These are phyloP conservation scores for Achlya hypogyna DNA, from an alignment of 352 stramenopile genomes.

Conservation along the genomic window DNA sequence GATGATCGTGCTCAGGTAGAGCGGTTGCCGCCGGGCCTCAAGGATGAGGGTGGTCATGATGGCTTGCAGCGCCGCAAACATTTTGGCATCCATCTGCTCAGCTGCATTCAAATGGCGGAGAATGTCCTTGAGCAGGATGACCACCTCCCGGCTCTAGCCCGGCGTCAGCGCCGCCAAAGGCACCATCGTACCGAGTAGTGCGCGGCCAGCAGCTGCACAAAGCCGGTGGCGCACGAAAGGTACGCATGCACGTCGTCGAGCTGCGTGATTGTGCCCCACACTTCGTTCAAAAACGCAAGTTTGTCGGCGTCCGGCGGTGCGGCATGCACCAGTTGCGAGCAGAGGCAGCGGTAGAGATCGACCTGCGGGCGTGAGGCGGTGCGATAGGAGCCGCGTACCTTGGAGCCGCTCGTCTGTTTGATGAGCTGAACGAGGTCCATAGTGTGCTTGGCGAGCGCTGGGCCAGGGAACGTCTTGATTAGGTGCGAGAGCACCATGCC, in stretches of 20 bases:
- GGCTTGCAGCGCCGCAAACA: conserved; percentile 58
- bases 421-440: conserved; percentile 61
- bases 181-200: conserved; percentile 52
- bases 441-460: conserved; percentile 48
- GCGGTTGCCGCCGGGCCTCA: conserved; percentile 49
- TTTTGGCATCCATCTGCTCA: conserved; percentile 43
- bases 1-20: conserved; percentile 71
- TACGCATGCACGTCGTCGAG: conserved; percentile 67
- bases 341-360: conserved; percentile 23
- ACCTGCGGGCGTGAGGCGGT: too few relatives aligned
- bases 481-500: conserved; percentile 87
- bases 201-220: conserved; percentile 75
- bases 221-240: conserved; percentile 73
- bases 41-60: conserved; percentile 75
- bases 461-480: conserved; percentile 55
- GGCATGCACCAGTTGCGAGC: conserved; percentile 13
- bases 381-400: too few relatives aligned
- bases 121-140: conserved; percentile 81
- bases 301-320: conserved; percentile 37
- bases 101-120: conserved; percentile 66
- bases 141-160: conserved; percentile 52
- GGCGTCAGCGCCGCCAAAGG: background rate
- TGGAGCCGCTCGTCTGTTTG: conserved; percentile 20
- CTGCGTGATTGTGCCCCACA: conserved; percentile 71
- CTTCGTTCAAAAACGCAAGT: conserved; percentile 76